Base-by-base conservation (phyloP, 1,139 yeast genomes). In the Zhuliangozyma parablackwelliae region DNA sequence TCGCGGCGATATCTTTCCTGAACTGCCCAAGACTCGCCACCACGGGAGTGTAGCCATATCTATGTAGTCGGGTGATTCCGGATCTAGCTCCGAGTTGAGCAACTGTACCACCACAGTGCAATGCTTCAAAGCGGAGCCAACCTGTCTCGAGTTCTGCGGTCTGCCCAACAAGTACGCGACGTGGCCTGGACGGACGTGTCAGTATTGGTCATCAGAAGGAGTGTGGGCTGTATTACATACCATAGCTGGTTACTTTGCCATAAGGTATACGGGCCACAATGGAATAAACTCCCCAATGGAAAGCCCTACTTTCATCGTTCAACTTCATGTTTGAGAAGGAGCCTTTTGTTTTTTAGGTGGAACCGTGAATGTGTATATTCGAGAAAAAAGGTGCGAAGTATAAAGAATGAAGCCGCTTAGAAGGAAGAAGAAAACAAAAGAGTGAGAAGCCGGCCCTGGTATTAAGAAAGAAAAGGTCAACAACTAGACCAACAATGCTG, bases 11-110 rank as follows among this genome's bases (percentile, higher is more conserved):
- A 85, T 78, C 26, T 61, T 64, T 0, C 94, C 94, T 13, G 75
- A 61, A 12, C 84, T 65, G 33, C 74, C 72, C 13, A 85, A 61
- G 2, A 85, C 86, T 36, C 95, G 61, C 90, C 92, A 84, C 95
- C 95, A 85, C 1, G 95, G 94, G 8, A 83, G 73, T 8, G 61
- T 61, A 1, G 46, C 56, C 2, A 50, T 31, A 29, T 66, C 54
- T 24, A 60, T 47, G 36, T 33, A 48, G 23, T 50, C 54, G 20
- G 49, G 53, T 3, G 43, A 32, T 2, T 36, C 43, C 9, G 44
- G 45, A 10, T 43, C 43, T n/a, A 44, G 32, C 6, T 52, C 61
- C 6, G 31, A 41, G 25, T 56, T 54, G 12, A 69, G 46, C 28
- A 48, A 44, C 8, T 51, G 43, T 1, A 61, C 39, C 27, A 69